Percentiles rank a stretch among this genome's conserved stretches.
Evolutionary conservation across 371 early-diverging fungal species (phyloP).

Genomic region (Fennellomyces sp.): DNA sequence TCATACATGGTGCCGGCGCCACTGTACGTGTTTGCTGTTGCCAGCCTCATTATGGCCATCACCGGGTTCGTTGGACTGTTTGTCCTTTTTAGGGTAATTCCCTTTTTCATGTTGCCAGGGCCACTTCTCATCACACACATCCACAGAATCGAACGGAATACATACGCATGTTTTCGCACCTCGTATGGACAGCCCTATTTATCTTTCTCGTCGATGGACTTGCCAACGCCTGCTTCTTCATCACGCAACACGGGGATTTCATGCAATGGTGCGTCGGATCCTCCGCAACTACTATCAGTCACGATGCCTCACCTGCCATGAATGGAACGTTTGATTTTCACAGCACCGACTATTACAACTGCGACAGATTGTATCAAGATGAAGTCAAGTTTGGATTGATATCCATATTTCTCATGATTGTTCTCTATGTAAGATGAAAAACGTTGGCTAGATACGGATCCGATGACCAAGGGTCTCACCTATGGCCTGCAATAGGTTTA

Average conservation of each 20-base stretch:
- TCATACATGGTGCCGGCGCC: slow-evolving; percentile 33
- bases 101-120: background rate
- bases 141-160: slow-evolving; percentile 18
- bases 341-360: slow-evolving; percentile 43
- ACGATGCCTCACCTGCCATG: background rate
- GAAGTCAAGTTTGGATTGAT: slow-evolving; percentile 50
- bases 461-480: background rate
- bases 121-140: background rate
- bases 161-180: slow-evolving; percentile 17
- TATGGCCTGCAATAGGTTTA: slow-evolving; percentile 30
- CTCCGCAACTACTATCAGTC: slow-evolving; percentile 8
- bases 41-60: slow-evolving; percentile 37
- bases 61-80: slow-evolving; percentile 32
- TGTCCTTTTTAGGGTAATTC: slow-evolving; percentile 31
- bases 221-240: slow-evolving; percentile 38
- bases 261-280: slow-evolving; percentile 29
- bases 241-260: slow-evolving; percentile 25
- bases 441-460: background rate
- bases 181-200: slow-evolving; percentile 23
- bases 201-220: slow-evolving; percentile 29
- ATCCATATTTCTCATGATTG: slow-evolving; percentile 32
- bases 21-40: slow-evolving; percentile 41
- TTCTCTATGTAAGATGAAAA: slow-evolving; percentile 40
- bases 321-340: slow-evolving; percentile 8
- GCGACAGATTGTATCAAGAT: slow-evolving; percentile 41